Evolutionary conservation across 805 yeast species (phyloP).

Genomic region (Candida tallmaniae): DNA sequence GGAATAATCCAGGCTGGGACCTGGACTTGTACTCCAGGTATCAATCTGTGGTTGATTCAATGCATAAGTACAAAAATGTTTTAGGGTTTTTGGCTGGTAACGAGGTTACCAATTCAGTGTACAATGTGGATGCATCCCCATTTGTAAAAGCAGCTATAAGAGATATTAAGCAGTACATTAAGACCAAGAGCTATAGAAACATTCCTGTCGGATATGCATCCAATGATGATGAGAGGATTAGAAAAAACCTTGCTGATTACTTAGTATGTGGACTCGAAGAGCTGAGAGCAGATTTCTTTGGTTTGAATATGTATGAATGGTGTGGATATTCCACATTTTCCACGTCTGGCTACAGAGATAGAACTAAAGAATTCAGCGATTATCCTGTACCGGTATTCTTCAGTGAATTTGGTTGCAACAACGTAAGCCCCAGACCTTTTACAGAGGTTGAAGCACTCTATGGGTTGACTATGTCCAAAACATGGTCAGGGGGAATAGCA

Average conservation of each 20-base stretch:
- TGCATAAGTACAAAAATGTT: constrained; percentile 28
- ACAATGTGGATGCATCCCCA: constrained; percentile 26
- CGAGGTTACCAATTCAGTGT: constrained; percentile 30
- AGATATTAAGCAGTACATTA: constrained; percentile 27
- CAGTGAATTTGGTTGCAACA: constrained; percentile 38
- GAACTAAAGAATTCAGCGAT: constrained; percentile 25
- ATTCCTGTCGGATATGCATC: constrained; percentile 41
- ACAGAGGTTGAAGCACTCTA: constrained; percentile 34
- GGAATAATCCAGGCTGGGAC: constrained; percentile 34
- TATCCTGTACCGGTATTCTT: constrained; percentile 34
- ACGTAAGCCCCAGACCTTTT: constrained; percentile 32
- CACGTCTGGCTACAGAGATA: constrained; percentile 33
- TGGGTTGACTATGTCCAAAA: constrained; percentile 28
- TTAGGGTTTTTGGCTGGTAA: constrained; percentile 40
- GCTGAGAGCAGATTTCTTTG: constrained; percentile 28
- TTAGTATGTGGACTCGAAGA: constrained; percentile 24
- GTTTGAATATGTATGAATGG: constrained; percentile 39
- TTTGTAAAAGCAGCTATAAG: constrained; percentile 35
- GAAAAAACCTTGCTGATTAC: constrained; percentile 24
- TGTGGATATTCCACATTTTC: constrained; percentile 36
- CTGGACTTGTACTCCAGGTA: constrained; percentile 24
- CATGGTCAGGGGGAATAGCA: constrained; percentile 38
- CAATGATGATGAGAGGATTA: constrained; percentile 31
- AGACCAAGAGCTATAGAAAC: constrained; percentile 21
- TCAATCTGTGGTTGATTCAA: constrained; percentile 28